A percentile compares a stretch with the other conserved stretches of the same genome.
Conservation (phyloP, 495 filamentous ascomycete species). For the Tuber melanosporum region DNA sequence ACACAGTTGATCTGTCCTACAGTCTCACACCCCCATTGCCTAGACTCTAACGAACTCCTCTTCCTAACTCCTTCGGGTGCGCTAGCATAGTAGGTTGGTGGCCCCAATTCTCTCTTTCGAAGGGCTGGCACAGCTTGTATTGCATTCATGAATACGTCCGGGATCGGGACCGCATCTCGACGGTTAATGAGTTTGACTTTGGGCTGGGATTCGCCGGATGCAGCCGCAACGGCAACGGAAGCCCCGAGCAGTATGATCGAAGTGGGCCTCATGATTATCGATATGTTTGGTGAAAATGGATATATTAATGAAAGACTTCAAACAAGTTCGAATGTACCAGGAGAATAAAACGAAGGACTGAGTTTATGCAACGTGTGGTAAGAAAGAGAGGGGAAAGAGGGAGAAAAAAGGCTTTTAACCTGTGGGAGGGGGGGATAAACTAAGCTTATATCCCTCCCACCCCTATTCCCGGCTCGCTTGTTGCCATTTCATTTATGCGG, state of each 20-base stretch:
- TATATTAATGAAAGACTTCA: neutral
- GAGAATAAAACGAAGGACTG: neutral
- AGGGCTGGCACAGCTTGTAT: neutral
- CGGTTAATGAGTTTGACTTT: neutral
- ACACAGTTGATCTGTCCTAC: conserved; percentile 13
- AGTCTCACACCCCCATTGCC: conserved; percentile 13
- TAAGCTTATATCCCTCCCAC: neutral
- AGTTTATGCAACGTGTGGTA: neutral
- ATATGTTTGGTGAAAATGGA: neutral
- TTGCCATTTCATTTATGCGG: neutral
- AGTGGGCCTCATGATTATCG: neutral
- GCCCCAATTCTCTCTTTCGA: neutral
- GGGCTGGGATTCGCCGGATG: neutral
- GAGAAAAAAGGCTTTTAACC: neutral
- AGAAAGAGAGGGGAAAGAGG: neutral
- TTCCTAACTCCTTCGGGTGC: neutral
- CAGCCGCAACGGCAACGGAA: neutral
- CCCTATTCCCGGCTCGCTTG: neutral
- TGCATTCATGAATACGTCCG: neutral
- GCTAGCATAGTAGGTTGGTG: neutral
- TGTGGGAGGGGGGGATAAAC: neutral
- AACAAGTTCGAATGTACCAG: neutral
- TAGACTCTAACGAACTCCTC: neutral
- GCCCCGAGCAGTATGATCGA: neutral
- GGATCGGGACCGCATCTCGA: neutral